Evolutionary conservation across 306 rosid genomes (phyloP), one percentile per base, ranked within the genome.

Genomic region (Leucaena leucocephala): DNA sequence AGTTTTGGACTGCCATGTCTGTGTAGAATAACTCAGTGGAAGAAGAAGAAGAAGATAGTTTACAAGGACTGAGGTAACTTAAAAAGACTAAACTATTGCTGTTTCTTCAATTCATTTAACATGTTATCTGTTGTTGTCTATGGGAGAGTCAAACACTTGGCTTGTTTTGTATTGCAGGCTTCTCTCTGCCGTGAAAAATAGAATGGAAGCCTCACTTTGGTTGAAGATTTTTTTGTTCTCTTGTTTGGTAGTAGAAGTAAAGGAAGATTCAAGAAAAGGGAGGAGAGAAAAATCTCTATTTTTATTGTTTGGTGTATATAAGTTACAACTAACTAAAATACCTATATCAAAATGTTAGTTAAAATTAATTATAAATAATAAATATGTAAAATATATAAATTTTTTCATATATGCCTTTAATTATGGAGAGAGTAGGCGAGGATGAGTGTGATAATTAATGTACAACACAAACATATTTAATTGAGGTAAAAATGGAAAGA

Each of bases 1-100:
- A 61, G 40, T 34, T 61, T 61, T 61, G 67, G 8, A 4, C n/a
- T 4, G 39, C 19, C 67, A 61, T 90, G 62, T 66, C 65, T 55
- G 5, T 74, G 5, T 78, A 72, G 36, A 83, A 27, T 27, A 27
- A 76, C 83, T 85, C 75, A 76, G 52, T 8, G 44, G 64, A 83
- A 76, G 80, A 74, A 75, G 73, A 58, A 8, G 49, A 45, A 40
- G 54, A 0, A 65, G 70, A 27, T 27, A 27, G 27, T 27, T 27
- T 27, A 27, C 27, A 27, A 39, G 59, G 74, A 71, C 72, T 16
- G 8, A 73, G 52, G 39, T 17, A 66, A 49, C 68, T 3, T 17
- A 7, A 64, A 6, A 38, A 65, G 6, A 13, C 11, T 33, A 62
- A 62, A 59, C 15, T 59, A 21, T 5, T 27, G 33, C 66, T 27